phyloP scores from a whole-genome alignment of 257 asterid genomes.

The Solanum peruvianum region DNA sequence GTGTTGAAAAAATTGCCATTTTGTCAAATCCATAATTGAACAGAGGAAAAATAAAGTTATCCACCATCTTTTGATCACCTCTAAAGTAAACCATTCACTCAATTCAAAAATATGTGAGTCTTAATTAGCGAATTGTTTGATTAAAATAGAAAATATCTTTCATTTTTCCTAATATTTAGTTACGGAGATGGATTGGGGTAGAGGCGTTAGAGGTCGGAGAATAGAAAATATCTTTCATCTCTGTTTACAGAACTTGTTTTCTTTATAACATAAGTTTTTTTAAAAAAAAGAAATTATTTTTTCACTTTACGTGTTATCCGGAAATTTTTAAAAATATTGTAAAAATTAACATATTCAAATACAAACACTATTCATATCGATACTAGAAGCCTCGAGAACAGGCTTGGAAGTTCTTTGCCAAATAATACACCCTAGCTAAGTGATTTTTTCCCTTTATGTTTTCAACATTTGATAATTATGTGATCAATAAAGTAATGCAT shows the following conservation, averaged over 20 bases:
- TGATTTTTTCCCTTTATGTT: too few relatives aligned
- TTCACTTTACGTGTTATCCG: too few relatives aligned
- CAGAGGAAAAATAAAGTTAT: background rate
- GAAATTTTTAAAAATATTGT: accelerated
- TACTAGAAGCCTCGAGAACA: background rate
- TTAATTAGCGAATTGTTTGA: background rate
- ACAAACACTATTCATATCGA: too few relatives aligned
- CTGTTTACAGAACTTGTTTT: background rate
- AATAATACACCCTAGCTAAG: background rate
- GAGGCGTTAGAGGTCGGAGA: background rate
- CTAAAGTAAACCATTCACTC: background rate
- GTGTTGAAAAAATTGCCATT: background rate
- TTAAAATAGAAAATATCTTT: background rate
- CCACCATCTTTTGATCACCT: background rate
- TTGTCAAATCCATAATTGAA: background rate
- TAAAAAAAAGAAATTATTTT: background rate
- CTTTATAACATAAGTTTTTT: background rate
- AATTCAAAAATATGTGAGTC: background rate
- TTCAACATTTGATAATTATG: too few relatives aligned
- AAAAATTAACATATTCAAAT: too few relatives aligned
- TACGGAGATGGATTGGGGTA: background rate
- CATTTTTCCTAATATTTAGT: background rate
- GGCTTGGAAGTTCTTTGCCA: background rate
- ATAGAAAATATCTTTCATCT: too few relatives aligned
- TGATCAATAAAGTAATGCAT: too few relatives aligned